Evolutionary conservation across 2,329 filamentous ascomycete species (phyloP).

Genomic region (Penicillium sp.): DNA sequence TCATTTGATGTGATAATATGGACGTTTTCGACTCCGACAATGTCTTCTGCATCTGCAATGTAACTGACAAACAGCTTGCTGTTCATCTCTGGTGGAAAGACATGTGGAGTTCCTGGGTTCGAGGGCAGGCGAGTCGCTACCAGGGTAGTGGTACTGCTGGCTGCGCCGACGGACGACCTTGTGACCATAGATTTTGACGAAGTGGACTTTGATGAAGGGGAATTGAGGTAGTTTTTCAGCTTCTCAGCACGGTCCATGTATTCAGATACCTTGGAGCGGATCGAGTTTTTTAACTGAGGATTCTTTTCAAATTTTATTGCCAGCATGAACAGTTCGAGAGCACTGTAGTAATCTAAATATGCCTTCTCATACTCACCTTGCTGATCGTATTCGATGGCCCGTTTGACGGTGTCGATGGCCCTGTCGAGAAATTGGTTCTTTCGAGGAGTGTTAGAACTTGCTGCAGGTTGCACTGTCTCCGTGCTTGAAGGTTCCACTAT

Average conservation of each 20-base stretch:
- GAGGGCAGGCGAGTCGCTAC: background rate
- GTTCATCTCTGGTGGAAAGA: background rate
- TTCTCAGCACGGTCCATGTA: background rate
- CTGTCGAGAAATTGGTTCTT: background rate
- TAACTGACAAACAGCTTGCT: background rate
- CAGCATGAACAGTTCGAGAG: background rate
- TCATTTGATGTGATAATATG: background rate
- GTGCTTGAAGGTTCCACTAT: no score
- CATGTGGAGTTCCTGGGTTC: background rate
- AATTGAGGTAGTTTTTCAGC: background rate
- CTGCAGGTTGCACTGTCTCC: no score
- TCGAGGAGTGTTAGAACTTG: background rate
- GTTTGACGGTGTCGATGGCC: background rate
- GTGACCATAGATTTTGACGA: background rate
- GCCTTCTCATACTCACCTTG: background rate
- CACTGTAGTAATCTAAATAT: background rate
- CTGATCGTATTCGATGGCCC: background rate
- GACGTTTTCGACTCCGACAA: background rate
- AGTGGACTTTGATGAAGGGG: background rate
- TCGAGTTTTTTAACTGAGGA: background rate
- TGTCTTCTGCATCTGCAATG: background rate
- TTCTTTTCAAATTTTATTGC: background rate
- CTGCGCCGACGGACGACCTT: background rate
- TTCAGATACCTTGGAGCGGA: background rate
- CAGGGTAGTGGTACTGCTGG: background rate